Evolutionary conservation across 306 rosid species (phyloP), one percentile per base, ranked within the genome.

Genomic region (Malus fusca): DNA sequence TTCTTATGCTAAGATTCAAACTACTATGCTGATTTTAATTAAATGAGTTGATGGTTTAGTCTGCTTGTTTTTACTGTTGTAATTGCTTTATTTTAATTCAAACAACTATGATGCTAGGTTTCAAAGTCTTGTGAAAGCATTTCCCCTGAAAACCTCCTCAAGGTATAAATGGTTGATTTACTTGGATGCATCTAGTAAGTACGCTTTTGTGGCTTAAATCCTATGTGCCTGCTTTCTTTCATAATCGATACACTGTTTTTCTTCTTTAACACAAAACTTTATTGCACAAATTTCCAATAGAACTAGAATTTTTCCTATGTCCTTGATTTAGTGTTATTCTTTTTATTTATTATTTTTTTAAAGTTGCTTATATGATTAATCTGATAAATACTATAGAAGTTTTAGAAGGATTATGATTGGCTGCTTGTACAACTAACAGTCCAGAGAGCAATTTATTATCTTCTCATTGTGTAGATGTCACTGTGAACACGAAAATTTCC

Each of bases 71-170:
- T 35, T 35, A 1, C 2, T 35, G 40, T 35, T 35, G 40, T 1
- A 35, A 35, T 35, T 35, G 40, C 40, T 35, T 35, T 8, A 35
- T 35, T 35, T 44, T 44, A 44, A 44, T 44, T 44, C 51, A 44
- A 44, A 44, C 17, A 3, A 44, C 51, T 44, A 44, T 44, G 5
- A 12, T 44, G 17, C 51, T 44, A 44, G 17, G 76, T 68, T 60
- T 81, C 83, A 58, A 84, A 81, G 78, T 78, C 40, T 71, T 75
- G 81, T 75, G 86, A 87, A 68, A 87, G 84, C 73, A 83, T 78
- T 75, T 76, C 88, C 11, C 96, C 90, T 37, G 88, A 92, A 85
- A 92, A 92, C 88, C 97, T 92, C 78, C 91, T 90, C 6, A 92
- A 92, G 97, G 98, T 95, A 87, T 46, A 85, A 31, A 77, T 74